Evolutionary conservation across 345 rosid species (phyloP).

Genomic region (Trapa bicornis): DNA sequence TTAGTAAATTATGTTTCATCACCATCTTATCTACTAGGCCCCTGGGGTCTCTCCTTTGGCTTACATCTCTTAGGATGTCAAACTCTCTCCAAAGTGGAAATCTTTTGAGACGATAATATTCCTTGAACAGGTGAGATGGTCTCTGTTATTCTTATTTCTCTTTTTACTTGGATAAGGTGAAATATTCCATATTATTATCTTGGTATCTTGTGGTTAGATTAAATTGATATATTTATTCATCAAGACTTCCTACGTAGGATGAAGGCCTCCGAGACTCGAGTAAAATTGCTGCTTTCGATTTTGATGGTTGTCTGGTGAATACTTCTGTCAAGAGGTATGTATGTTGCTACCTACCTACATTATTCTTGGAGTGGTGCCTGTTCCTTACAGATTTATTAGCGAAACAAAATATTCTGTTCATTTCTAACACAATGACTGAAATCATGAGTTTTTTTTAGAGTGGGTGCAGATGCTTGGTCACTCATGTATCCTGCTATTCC

Average conservation of each 20-base stretch:
- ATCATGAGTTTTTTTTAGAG: constrained; percentile 31
- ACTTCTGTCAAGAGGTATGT: constrained; percentile 69
- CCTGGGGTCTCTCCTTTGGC: neutral
- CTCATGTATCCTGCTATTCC: constrained; percentile 89
- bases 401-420: neutral
- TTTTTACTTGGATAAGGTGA: neutral
- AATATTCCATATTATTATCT: neutral
- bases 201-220: neutral
- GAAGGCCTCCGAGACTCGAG: constrained; percentile 66
- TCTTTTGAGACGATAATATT: constrained; percentile 79
- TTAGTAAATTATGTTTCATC: neutral
- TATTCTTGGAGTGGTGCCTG: neutral
- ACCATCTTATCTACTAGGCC: neutral
- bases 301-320: constrained; percentile 89
- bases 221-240: neutral
- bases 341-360: neutral
- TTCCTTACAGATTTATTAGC: neutral
- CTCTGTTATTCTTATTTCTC: neutral
- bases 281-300: constrained; percentile 93
- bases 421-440: neutral
- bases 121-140: constrained; percentile 59
- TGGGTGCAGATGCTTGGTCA: constrained; percentile 88
- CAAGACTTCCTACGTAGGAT: constrained; percentile 31
- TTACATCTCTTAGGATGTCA: constrained; percentile 41
- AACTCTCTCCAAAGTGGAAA: constrained; percentile 70